Base-by-base conservation (phyloP, 768 basidiomycete species). In the Tricholoma hemisulphureum region DNA sequence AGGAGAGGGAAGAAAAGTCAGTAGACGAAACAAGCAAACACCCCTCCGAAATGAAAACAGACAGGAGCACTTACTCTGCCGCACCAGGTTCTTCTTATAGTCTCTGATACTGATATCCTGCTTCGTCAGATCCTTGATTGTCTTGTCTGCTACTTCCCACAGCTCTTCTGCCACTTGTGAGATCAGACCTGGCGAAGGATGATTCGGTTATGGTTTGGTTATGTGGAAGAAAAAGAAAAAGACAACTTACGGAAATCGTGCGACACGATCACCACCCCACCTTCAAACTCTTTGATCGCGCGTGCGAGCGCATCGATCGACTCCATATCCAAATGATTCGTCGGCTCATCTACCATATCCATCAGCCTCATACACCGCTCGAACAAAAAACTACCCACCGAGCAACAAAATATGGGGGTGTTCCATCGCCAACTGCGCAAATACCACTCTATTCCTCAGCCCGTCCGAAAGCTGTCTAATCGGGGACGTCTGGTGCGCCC, bases 211-310 rank as follows among this genome's bases (percentile, higher is more conserved):
- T 45, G 16, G 16, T n/a, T 6, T 14, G 4, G 43, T 10, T 11
- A 46, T 11, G 23, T 13, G 6, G 23, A 14, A 46, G 43, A 51
- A 28, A 16, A 16, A n/a, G 29, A 31, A 26, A 55, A 29, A 29
- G 16, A n/a, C 51, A 23, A 83, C 89, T 63, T 65, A 92, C 96
- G 91, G 90, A 99, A 99, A 75, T 99, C 96, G 79, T 98, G 97
- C 49, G 95, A 98, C 62, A 99, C 97, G 71, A 99, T 98, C 65
- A 98, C 97, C 37, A 99, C 97, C 67, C 97, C 96, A 58, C 97
- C 97, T 68, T 92, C 89, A 71, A 93, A 99, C 69, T 91, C 92
- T 73, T 96, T 97, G 81, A 99, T 98, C 51, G 97, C 96, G 23
- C 74, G 73, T 6, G 97, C 97, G 49, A 99, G 84, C 1, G 97